Base-by-base conservation (phyloP, 1,284 basidiomycete genomes). In the Phellinidium pouzarii region DNA sequence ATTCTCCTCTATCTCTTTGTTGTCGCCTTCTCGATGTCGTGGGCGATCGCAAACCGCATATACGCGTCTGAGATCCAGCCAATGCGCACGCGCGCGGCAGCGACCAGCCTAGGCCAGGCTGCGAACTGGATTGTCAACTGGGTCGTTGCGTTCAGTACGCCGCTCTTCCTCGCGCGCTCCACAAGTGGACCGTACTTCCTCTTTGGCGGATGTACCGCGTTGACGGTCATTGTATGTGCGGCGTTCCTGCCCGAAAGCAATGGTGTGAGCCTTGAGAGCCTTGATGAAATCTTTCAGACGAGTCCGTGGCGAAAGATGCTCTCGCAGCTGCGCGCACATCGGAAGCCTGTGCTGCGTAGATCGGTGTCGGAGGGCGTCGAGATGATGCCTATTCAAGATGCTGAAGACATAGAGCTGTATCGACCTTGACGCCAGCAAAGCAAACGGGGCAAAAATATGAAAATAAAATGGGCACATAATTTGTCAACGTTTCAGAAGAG, bases 121-220 rank as follows among this genome's bases (percentile, higher is more conserved):
- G 59, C 64, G 9, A 71, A 72, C 56, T 73, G 72, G 68, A 60
- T 66, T n/a, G 65, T 74, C 17, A 77, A 77, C 61, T 75, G 71
- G 57, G 55, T 65, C 34, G 70, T 77, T 44, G 73, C 75, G 5
- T 66, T 73, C 58, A 67, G 74, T 6, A 73, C 74, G 2, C 74
- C 75, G 7, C 62, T 74, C 12, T 78, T 77, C 65, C 69, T 79
- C 37, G 65, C 68, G 2, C 59, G 64, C 31, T 74, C 70, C 3
- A 66, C 67, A 4, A 75, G 65, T 1, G 74, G 72, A 2, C 72
- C 75, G 0, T 79, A 78, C 60, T 78, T 78, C 60, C 62, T 76
- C 52, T 79, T 76, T 48, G 70, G 72, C 36, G 60, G 60, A 22
- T 71, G 68, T 48, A 60, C 68, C 29, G 64, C 68, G 44, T 52